Evolutionary conservation across 2,329 filamentous ascomycete genomes (phyloP).

Genomic region (Taxawa tesnikishii): DNA sequence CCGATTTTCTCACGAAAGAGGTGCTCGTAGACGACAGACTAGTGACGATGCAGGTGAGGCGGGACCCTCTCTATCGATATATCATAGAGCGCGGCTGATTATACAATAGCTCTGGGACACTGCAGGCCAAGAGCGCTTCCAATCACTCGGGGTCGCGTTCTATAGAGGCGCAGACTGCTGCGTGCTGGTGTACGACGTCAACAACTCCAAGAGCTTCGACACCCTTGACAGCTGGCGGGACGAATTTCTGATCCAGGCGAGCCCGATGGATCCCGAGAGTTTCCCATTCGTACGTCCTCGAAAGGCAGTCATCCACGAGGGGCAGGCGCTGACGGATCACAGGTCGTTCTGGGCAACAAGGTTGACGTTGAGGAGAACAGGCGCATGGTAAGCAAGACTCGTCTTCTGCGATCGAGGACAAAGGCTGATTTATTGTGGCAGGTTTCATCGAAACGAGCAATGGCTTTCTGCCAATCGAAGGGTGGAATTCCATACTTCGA

Average conservation of each 20-base stretch:
- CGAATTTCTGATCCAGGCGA: conserved; percentile 95
- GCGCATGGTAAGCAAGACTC: conserved; percentile 56
- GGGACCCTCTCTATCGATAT: no score
- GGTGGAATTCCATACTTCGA: conserved; percentile 98
- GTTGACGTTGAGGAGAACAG: conserved; percentile 98
- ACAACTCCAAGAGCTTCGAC: conserved; percentile 98
- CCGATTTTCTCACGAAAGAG: conserved; percentile 96
- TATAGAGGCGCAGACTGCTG: conserved; percentile 97
- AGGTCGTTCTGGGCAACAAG: conserved; percentile 97
- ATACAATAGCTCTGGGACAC: conserved; percentile 80
- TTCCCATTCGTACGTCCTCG: conserved; percentile 82
- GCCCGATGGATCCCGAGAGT: conserved; percentile 87
- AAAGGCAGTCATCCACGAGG: neutral
- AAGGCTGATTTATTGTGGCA: conserved; percentile 23
- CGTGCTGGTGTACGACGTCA: conserved; percentile 95
- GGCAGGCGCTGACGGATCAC: conserved; percentile 11
- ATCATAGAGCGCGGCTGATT: conserved; percentile 4
- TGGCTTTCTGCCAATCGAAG: conserved; percentile 96
- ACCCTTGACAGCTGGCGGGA: conserved; percentile 97
- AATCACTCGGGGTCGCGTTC: conserved; percentile 93
- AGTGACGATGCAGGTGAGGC: conserved; percentile 86
- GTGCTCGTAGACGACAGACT: conserved; percentile 93
- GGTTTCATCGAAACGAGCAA: conserved; percentile 91
- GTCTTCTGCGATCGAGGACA: no score
- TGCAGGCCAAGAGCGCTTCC: conserved; percentile 91